Evolutionary conservation across 192 early-diverging fungal genomes (phyloP), one percentile per base, ranked within the genome.

Genomic region (Fimicolochytrium jonesii): DNA sequence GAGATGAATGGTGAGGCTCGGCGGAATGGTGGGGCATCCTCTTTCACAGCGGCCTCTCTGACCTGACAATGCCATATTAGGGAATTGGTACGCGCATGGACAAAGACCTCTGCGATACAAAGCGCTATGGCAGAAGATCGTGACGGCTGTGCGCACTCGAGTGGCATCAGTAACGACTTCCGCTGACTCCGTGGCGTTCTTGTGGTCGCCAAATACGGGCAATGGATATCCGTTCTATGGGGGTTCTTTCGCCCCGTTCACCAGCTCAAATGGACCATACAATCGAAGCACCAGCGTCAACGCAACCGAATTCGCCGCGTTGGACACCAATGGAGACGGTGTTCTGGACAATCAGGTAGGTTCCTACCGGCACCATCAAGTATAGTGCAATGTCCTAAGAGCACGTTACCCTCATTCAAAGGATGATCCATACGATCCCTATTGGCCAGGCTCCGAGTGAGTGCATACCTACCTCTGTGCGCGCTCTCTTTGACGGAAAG

Each of bases 261-360:
- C 37, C 30, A 13, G n/a, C 30, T n/a, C n/a, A n/a, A n/a, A n/a
- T n/a, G 15, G 20, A 25, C 18, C 65, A 1, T 34, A 18, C n/a
- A 25, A 1, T 18, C 20, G 42, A 3, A 18, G 41, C 17, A 36
- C 28, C 36, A 28, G 31, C 33, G 23, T 7, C 4, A 35, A 37
- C 44, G 22, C 48, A 49, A 6, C 45, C 28, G 67, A 69, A 20
- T 69, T 69, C 18, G 30, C 23, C 2, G 20, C 34, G 10, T 17
- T 76, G 41, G 73, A 75, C 39, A 72, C 73, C 6, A 75, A 75
- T 58, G 2, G 42, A 1, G 66, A 75, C 45, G 73, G 73, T 13
- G 22, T 17, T 9, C 34, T 72, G 25, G 65, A 66, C 45, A 18
- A n/a, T n/a, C n/a, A n/a, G n/a, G n/a, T n/a, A n/a, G n/a, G n/a